A percentile compares a stretch with the other conserved stretches of the same genome.
These are phyloP conservation scores for Gloeophyllum trabeum DNA, from an alignment of 768 basidiomycete species.

Conservation along the genomic window DNA sequence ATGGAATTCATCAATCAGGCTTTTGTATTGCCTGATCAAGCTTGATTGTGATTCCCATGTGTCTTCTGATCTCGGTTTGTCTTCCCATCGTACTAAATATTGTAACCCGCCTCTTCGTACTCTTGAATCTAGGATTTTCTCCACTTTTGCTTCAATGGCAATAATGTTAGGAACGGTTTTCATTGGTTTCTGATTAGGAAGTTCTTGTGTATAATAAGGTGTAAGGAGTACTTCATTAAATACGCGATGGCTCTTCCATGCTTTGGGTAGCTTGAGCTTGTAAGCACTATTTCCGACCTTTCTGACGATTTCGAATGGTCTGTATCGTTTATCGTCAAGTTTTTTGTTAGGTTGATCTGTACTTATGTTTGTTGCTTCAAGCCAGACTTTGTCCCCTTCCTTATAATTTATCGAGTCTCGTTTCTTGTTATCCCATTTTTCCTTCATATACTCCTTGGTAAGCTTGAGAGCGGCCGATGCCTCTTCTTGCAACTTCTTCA, in stretches of 20 bases:
- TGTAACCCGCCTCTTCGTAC: background rate
- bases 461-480: constrained; percentile 6
- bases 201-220: constrained; percentile 4
- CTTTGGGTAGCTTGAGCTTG: constrained; percentile 12
- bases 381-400: constrained; percentile 14
- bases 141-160: constrained; percentile 8
- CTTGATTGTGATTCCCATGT: constrained; percentile 9
- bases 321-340: constrained; percentile 10
- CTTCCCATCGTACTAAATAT: constrained; percentile 15
- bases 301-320: constrained; percentile 15
- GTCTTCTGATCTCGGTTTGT: constrained; percentile 8
- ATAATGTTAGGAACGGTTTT: constrained; percentile 5
- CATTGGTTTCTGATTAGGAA: constrained; percentile 6
- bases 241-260: constrained; percentile 14
- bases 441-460: constrained; percentile 17
- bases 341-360: constrained; percentile 16
- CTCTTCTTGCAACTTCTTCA: constrained; percentile 10
- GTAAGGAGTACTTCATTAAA: constrained; percentile 5
- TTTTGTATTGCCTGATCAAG: background rate
- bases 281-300: constrained; percentile 13
- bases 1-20: background rate
- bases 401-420: constrained; percentile 2
- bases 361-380: constrained; percentile 15
- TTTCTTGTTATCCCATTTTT: constrained; percentile 7
- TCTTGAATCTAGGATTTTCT: constrained; percentile 8